phyloP scores from a whole-genome alignment of 1,284 basidiomycete species.

The Trametes sp. region DNA sequence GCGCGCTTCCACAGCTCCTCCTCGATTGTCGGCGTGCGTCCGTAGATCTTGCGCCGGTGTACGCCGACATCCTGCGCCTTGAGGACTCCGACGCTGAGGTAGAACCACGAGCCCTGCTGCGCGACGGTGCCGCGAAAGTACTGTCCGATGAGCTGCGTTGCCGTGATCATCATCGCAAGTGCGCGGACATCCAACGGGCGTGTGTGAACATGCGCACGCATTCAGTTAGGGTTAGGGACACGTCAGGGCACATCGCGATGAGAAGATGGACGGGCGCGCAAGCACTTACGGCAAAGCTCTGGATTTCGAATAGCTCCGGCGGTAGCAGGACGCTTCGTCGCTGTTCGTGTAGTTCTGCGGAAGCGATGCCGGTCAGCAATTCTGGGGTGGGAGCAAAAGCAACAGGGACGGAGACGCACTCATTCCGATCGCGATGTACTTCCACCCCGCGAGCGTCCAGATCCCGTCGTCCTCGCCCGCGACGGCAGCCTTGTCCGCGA shows the following conservation, averaged over 20 bases:
- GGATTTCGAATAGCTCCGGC: conserved; percentile 43
- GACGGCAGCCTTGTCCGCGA: conserved; percentile 39
- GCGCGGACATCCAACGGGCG: background rate
- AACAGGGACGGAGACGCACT: conserved; percentile 23
- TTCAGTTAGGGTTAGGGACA: conserved; percentile 3
- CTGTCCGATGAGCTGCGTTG: conserved; percentile 38
- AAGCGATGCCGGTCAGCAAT: background rate
- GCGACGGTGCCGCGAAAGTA: conserved; percentile 43
- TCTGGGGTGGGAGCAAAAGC: background rate
- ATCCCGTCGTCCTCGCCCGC: conserved; percentile 40
- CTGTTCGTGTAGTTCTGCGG: conserved; percentile 33
- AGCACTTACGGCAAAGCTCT: conserved; percentile 41
- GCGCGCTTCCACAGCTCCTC: conserved; percentile 59
- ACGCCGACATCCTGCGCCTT: conserved; percentile 55
- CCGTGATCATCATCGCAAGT: background rate
- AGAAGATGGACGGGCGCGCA: background rate
- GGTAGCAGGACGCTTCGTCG: conserved; percentile 35
- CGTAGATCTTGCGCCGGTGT: conserved; percentile 49
- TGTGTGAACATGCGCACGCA: conserved; percentile 9
- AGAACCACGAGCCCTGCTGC: conserved; percentile 50
- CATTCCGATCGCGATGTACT: conserved; percentile 33
- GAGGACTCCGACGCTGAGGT: conserved; percentile 54
- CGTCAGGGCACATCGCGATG: conserved; percentile 16
- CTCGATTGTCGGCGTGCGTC: conserved; percentile 44
- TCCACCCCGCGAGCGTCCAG: conserved; percentile 38